Conservation (phyloP, 208 protist species). For the Leishmania guyanensis region DNA sequence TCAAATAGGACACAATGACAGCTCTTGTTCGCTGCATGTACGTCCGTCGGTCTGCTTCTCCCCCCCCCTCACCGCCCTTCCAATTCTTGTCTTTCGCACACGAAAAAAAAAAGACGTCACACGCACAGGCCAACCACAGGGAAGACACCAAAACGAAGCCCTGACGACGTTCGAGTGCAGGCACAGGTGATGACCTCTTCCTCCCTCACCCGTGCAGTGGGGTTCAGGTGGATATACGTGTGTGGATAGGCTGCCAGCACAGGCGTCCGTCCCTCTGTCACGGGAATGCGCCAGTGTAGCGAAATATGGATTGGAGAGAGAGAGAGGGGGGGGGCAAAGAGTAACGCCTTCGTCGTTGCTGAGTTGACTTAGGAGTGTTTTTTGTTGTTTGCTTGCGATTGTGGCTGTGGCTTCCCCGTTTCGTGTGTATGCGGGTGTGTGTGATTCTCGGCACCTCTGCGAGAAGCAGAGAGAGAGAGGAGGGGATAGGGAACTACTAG, state of each 20-base stretch:
- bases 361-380: not conserved
- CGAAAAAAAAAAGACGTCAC: not conserved
- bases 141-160: not conserved
- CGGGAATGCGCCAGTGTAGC: not conserved
- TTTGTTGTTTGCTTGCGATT: not conserved
- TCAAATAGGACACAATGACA: not conserved
- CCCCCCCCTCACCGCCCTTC: not conserved
- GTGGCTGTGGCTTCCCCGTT: not conserved
- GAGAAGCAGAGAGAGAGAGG: constrained; percentile 1
- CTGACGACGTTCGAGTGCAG: not conserved
- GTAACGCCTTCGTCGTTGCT: not conserved
- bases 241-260: no score
- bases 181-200: not conserved
- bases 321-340: not conserved
- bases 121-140: not conserved
- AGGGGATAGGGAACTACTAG: no score
- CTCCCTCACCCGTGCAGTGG: not conserved
- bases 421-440: not conserved
- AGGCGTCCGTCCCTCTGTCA: not conserved
- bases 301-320: not conserved
- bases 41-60: not conserved
- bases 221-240: not conserved
- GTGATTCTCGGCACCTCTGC: not conserved
- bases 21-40: not conserved
- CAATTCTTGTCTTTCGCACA: not conserved